Evolutionary conservation across 2,329 filamentous ascomycete genomes (phyloP).

Genomic region (Ascochyta lentis): DNA sequence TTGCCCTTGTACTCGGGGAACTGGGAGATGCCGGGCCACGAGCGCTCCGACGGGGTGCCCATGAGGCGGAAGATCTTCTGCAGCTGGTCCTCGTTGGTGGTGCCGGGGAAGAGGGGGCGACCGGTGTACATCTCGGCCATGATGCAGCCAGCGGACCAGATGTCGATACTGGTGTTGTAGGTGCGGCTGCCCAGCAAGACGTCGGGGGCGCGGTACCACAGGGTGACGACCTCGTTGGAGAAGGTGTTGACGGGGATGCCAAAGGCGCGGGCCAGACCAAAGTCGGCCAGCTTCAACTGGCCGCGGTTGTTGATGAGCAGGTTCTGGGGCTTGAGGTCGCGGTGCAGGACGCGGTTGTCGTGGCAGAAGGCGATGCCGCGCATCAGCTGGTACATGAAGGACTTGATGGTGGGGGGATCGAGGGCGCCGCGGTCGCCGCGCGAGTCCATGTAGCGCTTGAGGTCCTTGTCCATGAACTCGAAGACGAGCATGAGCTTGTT

Average conservation of each 20-base stretch:
- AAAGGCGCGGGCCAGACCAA: slow-evolving; percentile 91
- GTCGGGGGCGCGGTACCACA: slow-evolving; percentile 97
- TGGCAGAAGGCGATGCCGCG: slow-evolving; percentile 98
- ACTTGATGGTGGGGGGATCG: slow-evolving; percentile 91
- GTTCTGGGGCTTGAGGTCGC: slow-evolving; percentile 95
- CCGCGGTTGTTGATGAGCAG: slow-evolving; percentile 93
- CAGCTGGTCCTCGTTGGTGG: slow-evolving; percentile 97
- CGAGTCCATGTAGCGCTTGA: slow-evolving; percentile 99
- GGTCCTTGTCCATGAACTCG: slow-evolving; percentile 97
- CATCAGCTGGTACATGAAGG: slow-evolving; percentile 98
- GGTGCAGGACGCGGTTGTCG: slow-evolving; percentile 93
- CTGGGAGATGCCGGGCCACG: slow-evolving; percentile 93
- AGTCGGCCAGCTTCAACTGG: slow-evolving; percentile 90
- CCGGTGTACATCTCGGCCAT: slow-evolving; percentile 99
- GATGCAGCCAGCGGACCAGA: slow-evolving; percentile 98
- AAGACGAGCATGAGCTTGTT: slow-evolving; percentile 99
- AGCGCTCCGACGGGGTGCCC: slow-evolving; percentile 94
- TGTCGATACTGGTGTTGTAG: slow-evolving; percentile 99
- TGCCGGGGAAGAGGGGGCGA: slow-evolving; percentile 92
- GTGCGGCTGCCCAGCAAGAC: slow-evolving; percentile 92
- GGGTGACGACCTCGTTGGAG: slow-evolving; percentile 94
- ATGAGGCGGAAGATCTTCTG: slow-evolving; percentile 98
- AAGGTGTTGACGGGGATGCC: slow-evolving; percentile 98
- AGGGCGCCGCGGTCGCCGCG: slow-evolving; percentile 87
- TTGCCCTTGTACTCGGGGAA: slow-evolving; percentile 98